Percentiles rank a stretch among this genome's conserved stretches.
phyloP scores from a whole-genome alignment of 352 stramenopile species.

The Globisporangium sylvaticum region DNA sequence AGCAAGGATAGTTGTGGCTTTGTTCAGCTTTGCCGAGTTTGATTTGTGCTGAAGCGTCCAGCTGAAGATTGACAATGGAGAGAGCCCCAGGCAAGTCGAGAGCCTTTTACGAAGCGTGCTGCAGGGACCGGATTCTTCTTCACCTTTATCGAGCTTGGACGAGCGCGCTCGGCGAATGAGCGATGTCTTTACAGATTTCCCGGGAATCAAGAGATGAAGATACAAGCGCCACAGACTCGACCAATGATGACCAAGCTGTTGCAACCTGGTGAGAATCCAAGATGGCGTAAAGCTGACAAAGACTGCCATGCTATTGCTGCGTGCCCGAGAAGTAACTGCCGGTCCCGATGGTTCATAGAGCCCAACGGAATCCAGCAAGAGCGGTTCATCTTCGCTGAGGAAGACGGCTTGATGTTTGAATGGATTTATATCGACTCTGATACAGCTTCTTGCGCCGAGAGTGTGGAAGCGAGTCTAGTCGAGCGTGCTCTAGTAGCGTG shows the following conservation, averaged over 20 bases:
- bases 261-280: background rate
- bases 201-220: background rate
- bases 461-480: background rate
- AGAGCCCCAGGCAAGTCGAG: background rate
- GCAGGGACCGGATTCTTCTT: background rate
- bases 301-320: constrained; percentile 1
- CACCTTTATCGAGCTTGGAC: background rate
- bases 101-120: constrained; percentile 2
- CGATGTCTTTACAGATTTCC: background rate
- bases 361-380: constrained; percentile 4
- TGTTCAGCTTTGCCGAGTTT: constrained; percentile 3
- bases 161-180: constrained; percentile 1
- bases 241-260: background rate
- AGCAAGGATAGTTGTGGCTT: background rate
- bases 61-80: background rate
- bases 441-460: background rate
- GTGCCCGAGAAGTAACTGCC: background rate
- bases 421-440: constrained; percentile 18
- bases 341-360: constrained; percentile 22
- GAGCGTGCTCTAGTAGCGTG: background rate
- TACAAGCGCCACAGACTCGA: background rate
- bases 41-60: constrained; percentile 2
- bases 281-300: constrained; percentile 2
- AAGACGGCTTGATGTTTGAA: constrained; percentile 23
- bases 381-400: constrained; percentile 19